Percentiles rank a stretch among this genome's conserved stretches.
These are phyloP conservation scores for Dothideomycetes sp. DNA, from an alignment of 2,329 filamentous ascomycete species.

Conservation along the genomic window DNA sequence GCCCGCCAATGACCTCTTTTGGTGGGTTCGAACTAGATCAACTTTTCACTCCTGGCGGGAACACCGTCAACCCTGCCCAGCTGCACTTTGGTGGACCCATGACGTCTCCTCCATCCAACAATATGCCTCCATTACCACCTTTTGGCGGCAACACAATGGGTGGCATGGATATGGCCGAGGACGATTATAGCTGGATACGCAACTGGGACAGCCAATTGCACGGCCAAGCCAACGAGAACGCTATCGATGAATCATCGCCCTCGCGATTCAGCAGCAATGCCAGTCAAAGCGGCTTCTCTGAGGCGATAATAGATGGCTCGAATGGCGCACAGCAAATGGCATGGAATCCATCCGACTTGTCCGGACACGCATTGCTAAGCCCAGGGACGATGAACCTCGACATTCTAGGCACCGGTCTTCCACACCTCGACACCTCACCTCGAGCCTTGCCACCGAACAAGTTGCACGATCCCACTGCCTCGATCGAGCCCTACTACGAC, in stretches of 20 bases:
- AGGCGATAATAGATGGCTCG: slow-evolving; percentile 73
- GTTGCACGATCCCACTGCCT: slow-evolving; percentile 56
- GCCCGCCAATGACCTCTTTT: slow-evolving; percentile 21
- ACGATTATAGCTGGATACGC: slow-evolving; percentile 80
- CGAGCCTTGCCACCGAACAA: slow-evolving; percentile 70
- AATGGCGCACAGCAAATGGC: slow-evolving; percentile 16
- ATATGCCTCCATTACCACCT: slow-evolving; percentile 39
- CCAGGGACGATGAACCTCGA: slow-evolving; percentile 63
- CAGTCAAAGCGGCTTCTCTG: slow-evolving; percentile 83
- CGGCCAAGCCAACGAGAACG: slow-evolving; percentile 57
- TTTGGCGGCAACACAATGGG: slow-evolving; percentile 5
- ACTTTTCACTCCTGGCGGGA: slow-evolving; percentile 52
- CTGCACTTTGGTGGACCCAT: slow-evolving; percentile 68
- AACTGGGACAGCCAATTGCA: slow-evolving; percentile 68
- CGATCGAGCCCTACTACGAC: slow-evolving; percentile 63
- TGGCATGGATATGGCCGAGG: slow-evolving; percentile 27
- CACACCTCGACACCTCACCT: slow-evolving; percentile 59
- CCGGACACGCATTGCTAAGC: slow-evolving; percentile 56
- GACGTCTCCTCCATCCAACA: slow-evolving; percentile 32
- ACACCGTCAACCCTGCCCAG: slow-evolving; percentile 54
- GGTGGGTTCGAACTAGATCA: slow-evolving; percentile 61
- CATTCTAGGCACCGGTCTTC: slow-evolving; percentile 61
- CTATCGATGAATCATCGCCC: slow-evolving; percentile 85
- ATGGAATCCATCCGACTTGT: slow-evolving; percentile 61
- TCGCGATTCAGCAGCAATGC: slow-evolving; percentile 94